Conservation (phyloP, 2,329 filamentous ascomycete genomes). For the Saccharata proteae region DNA sequence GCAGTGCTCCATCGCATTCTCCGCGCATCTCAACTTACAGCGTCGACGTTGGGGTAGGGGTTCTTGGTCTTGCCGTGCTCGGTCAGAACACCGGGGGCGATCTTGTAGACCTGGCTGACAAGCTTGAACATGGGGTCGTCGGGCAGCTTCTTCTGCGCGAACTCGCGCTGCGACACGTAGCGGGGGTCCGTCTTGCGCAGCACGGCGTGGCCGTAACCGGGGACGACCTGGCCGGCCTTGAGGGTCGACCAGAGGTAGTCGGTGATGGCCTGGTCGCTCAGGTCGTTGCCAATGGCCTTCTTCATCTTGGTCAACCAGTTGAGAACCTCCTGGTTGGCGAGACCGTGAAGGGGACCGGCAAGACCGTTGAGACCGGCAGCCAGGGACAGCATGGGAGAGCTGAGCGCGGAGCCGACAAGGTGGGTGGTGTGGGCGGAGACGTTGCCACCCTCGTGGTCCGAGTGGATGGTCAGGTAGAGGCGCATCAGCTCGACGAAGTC, state of each 20-base stretch:
- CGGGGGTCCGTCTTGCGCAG: conserved; percentile 99
- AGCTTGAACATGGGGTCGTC: conserved; percentile 99
- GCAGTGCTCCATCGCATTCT: conserved; percentile 6
- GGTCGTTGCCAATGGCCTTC: conserved; percentile 81
- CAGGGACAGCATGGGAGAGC: conserved; percentile 93
- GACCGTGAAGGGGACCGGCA: conserved; percentile 93
- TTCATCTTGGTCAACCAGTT: conserved; percentile 99
- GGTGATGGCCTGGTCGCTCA: conserved; percentile 92
- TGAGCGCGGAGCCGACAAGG: conserved; percentile 90
- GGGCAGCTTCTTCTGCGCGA: conserved; percentile 85
- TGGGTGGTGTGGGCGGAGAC: conserved; percentile 98
- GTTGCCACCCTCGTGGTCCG: conserved; percentile 98
- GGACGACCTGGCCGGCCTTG: conserved; percentile 89
- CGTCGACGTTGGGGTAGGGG: conserved; percentile 97
- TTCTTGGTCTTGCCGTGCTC: conserved; percentile 99
- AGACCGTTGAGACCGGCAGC: conserved; percentile 96
- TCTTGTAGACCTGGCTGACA: conserved; percentile 99
- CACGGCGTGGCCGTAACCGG: conserved; percentile 96
- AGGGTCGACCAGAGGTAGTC: conserved; percentile 98
- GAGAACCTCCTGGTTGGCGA: conserved; percentile 99
- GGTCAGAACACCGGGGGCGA: conserved; percentile 90
- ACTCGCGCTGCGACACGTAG: conserved; percentile 96
- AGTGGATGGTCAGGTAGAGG: conserved; percentile 99
- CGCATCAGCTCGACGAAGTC: conserved; percentile 98
- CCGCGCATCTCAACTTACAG: no score